Evolutionary conservation across 1,284 basidiomycete species (phyloP).

Genomic region (Cutaneotrichosporon sp.): DNA sequence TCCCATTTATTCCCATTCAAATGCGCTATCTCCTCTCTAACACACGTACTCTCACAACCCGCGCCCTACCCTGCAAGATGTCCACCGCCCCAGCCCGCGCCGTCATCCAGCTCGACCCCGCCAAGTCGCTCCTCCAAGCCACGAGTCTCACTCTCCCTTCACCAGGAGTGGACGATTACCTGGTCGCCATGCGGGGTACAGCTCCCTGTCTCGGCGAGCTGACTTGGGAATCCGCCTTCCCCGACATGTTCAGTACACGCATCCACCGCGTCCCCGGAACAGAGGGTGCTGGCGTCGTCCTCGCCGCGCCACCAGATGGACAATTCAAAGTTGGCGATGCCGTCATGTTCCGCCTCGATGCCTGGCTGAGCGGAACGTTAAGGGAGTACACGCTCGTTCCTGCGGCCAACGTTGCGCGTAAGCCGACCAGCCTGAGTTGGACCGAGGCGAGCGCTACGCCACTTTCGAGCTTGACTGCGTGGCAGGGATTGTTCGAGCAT

Average conservation of each 20-base stretch:
- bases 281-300: constrained; percentile 22
- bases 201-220: constrained; percentile 21
- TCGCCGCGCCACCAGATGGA: not conserved
- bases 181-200: constrained; percentile 15
- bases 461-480: constrained; percentile 20
- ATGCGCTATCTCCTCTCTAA: too few relatives aligned
- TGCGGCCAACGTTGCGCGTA: constrained; percentile 15
- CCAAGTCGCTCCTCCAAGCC: constrained; percentile 5
- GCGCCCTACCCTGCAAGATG: not conserved
- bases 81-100: constrained; percentile 6
- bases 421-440: constrained; percentile 19
- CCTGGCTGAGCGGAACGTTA: constrained; percentile 15
- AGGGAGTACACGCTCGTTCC: constrained; percentile 17
- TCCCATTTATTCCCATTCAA: too few relatives aligned
- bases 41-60: not conserved
- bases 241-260: not conserved
- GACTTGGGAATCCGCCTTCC: constrained; percentile 15
- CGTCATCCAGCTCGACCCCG: constrained; percentile 17
- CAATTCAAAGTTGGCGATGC: constrained; percentile 15
- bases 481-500: constrained; percentile 21
- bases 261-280: constrained; percentile 21
- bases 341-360: constrained; percentile 23
- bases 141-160: constrained; percentile 11
- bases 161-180: not conserved
- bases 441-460: constrained; percentile 19